These are phyloP conservation scores for Zygoascus ofunaensis DNA, from an alignment of 805 yeast genomes.

Conservation along the genomic window DNA sequence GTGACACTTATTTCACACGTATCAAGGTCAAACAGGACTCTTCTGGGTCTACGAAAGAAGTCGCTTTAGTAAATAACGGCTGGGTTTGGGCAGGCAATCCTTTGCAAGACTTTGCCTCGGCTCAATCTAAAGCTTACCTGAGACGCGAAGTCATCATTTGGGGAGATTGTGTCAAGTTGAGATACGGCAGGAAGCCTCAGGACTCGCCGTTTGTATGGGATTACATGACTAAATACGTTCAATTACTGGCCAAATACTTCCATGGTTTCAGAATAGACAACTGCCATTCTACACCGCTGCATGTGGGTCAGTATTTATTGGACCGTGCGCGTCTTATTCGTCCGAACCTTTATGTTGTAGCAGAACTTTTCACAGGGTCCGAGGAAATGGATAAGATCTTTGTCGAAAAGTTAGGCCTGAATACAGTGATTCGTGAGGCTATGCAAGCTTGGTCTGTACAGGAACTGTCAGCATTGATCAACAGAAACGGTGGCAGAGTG, in stretches of 20 bases:
- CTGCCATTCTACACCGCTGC: conserved; percentile 92
- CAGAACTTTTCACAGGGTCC: conserved; percentile 88
- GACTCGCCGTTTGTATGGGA: conserved; percentile 90
- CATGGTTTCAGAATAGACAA: conserved; percentile 90
- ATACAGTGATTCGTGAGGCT: conserved; percentile 87
- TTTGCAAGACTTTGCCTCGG: conserved; percentile 83
- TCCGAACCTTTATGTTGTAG: conserved; percentile 84
- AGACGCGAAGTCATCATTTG: conserved; percentile 91
- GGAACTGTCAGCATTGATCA: conserved; percentile 78
- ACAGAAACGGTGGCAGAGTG: conserved; percentile 90
- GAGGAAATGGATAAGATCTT: conserved; percentile 83
- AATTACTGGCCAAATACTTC: conserved; percentile 61
- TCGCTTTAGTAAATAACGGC: conserved; percentile 78
- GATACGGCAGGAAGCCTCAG: conserved; percentile 68
- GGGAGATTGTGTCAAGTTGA: conserved; percentile 93
- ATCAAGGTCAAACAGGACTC: conserved; percentile 35
- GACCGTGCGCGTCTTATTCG: conserved; percentile 81
- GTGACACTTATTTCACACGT: conserved; percentile 83
- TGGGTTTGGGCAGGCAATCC: conserved; percentile 99
- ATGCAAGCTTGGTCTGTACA: conserved; percentile 92
- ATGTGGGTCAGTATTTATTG: conserved; percentile 81
- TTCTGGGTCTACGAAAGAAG: conserved; percentile 50
- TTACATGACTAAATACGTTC: conserved; percentile 71
- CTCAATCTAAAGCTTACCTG: conserved; percentile 66
- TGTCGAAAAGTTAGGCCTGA: conserved; percentile 84